Base-by-base conservation (phyloP, 2,329 filamentous ascomycete species). In the Nakataea oryzae region DNA sequence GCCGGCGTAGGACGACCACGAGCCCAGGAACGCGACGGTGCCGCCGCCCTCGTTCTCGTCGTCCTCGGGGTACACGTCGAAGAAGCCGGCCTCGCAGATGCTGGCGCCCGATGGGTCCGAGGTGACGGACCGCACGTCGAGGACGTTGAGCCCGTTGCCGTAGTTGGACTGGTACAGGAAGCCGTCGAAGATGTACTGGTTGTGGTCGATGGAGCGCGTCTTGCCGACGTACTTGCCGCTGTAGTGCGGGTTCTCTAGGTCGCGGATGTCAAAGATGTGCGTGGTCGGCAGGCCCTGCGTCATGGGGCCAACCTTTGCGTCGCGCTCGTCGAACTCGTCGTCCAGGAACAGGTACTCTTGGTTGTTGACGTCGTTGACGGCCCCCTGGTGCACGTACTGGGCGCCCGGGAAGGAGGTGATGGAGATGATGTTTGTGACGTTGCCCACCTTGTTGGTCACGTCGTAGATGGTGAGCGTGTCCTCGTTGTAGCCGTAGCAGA, bases 401-500 rank as follows among this genome's bases (percentile, higher is more conserved):
- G 79, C 80, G 56, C 82, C 82, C 17, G 79, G 75, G 69, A 84
- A 85, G 0, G 76, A 77, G 3, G 80, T 83, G 63, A 75, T 75
- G 60, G 81, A 83, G 65, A 85, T 76, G 64, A 83, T 74, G 28
- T 70, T 75, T 60, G 74, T 54, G 58, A 59, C 58, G 34, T 59
- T 59, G 58, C 58, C 34, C 24, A 12, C 28, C 17, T 59, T 59
- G 41, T 50, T n/a, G 17, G 41, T 50, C 41, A 30, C 58, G 21
- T 59, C 58, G 27, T 59, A 59, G 58, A 81, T 79, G 54, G 78
- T 80, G 50, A 81, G 67, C 0, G 76, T 76, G 64, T 81, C 78
- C 65, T 80, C 80, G 66, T 83, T 82, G 73, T 81, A 84, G 63
- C 76, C 79, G 67, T 82, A 83, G 76, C 81, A 84, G 67, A 84